phyloP scores from a whole-genome alignment of 2,329 filamentous ascomycete species.

The Penicillium concentricum region DNA sequence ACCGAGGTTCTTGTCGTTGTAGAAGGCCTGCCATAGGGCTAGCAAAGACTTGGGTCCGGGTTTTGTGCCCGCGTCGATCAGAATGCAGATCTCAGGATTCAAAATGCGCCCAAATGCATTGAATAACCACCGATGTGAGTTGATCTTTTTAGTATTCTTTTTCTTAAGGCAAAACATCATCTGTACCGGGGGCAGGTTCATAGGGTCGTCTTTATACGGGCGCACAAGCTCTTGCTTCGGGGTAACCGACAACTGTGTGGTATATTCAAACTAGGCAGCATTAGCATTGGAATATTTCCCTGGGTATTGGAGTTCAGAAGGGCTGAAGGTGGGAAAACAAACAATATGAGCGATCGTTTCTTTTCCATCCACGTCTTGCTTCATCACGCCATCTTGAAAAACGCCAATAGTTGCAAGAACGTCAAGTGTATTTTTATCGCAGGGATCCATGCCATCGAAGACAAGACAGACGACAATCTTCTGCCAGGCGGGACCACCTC shows the following conservation, averaged over 20 bases:
- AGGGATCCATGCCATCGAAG: conserved; percentile 94
- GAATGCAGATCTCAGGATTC: conserved; percentile 90
- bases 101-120: conserved; percentile 92
- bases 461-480: conserved; percentile 96
- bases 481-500: conserved; percentile 94
- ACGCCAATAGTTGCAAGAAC: conserved; percentile 86
- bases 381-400: conserved; percentile 96
- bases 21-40: conserved; percentile 92
- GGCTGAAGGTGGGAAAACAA: conserved; percentile 19
- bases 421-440: conserved; percentile 89
- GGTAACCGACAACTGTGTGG: conserved; percentile 92
- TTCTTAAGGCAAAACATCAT: conserved; percentile 99
- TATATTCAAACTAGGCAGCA: conserved; percentile 74
- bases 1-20: conserved; percentile 96
- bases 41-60: conserved; percentile 85
- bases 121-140: conserved; percentile 96
- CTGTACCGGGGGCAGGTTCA: conserved; percentile 86
- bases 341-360: conserved; percentile 86
- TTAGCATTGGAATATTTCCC: conserved; percentile 3
- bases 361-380: conserved; percentile 93
- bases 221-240: conserved; percentile 90
- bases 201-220: conserved; percentile 74
- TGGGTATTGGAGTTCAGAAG: background rate
- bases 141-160: conserved; percentile 99
- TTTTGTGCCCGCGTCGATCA: conserved; percentile 93